Conservation (phyloP, 1,284 basidiomycete genomes). For the Sparassis latifolia region DNA sequence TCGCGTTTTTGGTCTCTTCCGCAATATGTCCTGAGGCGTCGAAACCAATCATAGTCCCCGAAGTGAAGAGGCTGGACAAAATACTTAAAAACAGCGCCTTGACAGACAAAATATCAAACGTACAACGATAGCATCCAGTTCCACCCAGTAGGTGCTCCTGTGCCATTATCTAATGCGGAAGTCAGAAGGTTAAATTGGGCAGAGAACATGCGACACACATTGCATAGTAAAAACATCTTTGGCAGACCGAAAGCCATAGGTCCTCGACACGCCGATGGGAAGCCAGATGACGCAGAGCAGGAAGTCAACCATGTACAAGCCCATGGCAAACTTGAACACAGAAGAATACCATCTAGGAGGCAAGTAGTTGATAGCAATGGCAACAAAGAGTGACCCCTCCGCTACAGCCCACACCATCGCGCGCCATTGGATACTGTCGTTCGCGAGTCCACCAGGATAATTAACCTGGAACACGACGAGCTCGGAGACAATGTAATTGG, state of each 20-base stretch:
- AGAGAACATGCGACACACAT: conserved; percentile 42
- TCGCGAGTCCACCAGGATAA: conserved; percentile 70
- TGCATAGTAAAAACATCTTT: conserved; percentile 76
- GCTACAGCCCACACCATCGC: conserved; percentile 77
- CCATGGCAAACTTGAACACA: conserved; percentile 70
- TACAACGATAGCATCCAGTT: conserved; percentile 82
- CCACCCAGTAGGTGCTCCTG: conserved; percentile 78
- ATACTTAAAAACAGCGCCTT: background rate
- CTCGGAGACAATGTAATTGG: conserved; percentile 80
- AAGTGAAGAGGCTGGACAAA: conserved; percentile 63
- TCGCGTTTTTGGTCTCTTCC: conserved; percentile 85
- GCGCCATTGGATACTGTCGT: conserved; percentile 75
- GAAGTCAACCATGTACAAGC: conserved; percentile 76
- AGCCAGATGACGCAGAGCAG: conserved; percentile 83
- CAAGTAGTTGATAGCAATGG: conserved; percentile 77
- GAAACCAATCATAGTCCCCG: conserved; percentile 80
- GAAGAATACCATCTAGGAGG: conserved; percentile 67
- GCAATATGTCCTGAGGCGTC: conserved; percentile 86
- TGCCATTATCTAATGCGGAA: conserved; percentile 65
- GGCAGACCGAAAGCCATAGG: conserved; percentile 76
- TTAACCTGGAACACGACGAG: conserved; percentile 71
- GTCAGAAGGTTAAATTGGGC: background rate
- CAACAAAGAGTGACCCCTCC: conserved; percentile 59
- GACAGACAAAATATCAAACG: conserved; percentile 15
- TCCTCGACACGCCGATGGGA: conserved; percentile 77